phyloP scores from a whole-genome alignment of 1,284 basidiomycete genomes.

The Rhodotorula sp. region DNA sequence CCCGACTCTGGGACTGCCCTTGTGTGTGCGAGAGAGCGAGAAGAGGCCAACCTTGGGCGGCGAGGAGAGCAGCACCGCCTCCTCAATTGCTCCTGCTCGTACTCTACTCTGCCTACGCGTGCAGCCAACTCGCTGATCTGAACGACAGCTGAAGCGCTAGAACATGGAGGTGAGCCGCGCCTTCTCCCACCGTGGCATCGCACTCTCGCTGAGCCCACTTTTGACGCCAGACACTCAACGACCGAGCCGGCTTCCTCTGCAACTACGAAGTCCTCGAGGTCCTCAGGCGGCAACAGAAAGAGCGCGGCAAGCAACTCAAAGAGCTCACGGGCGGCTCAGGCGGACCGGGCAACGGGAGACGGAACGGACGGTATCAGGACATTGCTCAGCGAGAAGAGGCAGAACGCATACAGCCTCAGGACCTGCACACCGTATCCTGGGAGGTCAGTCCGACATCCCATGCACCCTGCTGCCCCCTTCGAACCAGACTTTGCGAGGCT shows the following conservation, averaged over 20 bases:
- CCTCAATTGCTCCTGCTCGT: conserved; percentile 10
- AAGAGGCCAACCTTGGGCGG: no score
- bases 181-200: neutral
- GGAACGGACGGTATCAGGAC: conserved; percentile 57
- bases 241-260: conserved; percentile 73
- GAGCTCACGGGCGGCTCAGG: conserved; percentile 55
- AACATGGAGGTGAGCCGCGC: neutral
- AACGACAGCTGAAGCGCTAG: no score
- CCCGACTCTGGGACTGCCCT: no score
- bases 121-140: no score
- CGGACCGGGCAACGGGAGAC: neutral
- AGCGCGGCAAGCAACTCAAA: conserved; percentile 62
- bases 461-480: no score
- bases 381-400: conserved; percentile 52
- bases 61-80: no score
- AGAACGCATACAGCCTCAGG: conserved; percentile 53
- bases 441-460: conserved; percentile 60
- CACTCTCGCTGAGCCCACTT: neutral
- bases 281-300: conserved; percentile 58
- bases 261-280: conserved; percentile 82
- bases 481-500: neutral
- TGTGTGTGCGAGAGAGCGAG: no score
- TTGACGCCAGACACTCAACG: conserved; percentile 64
- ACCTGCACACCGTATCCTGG: conserved; percentile 81
- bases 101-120: neutral